A percentile compares a stretch with the other conserved stretches of the same genome.
These are phyloP conservation scores for Backusella australiensis DNA, from an alignment of 192 early-diverging fungal genomes.

Conservation along the genomic window DNA sequence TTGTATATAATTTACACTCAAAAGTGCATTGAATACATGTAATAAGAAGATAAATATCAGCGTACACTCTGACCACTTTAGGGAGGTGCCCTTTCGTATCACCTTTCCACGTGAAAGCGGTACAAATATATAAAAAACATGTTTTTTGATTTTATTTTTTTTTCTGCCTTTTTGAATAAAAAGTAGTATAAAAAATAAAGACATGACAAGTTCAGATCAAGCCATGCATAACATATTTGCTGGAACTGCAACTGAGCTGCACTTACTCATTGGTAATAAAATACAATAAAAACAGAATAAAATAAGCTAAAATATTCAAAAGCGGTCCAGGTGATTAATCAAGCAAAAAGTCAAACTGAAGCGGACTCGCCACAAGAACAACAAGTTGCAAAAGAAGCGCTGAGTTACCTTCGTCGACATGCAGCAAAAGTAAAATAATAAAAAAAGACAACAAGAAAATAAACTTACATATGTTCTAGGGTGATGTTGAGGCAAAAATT, in stretches of 20 bases:
- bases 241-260: slow-evolving; percentile 13
- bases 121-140: neutral
- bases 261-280: slow-evolving; percentile 4
- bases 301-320: neutral
- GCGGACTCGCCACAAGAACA: neutral
- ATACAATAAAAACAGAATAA: no score
- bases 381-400: slow-evolving; percentile 11
- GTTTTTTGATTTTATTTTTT: neutral
- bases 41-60: neutral
- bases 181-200: no score
- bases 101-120: neutral
- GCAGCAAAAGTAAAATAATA: slow-evolving; percentile 23
- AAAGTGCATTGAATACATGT: no score
- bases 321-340: slow-evolving; percentile 6
- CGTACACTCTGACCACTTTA: neutral
- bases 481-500: slow-evolving; percentile 33
- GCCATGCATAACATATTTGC: slow-evolving; percentile 1
- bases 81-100: neutral
- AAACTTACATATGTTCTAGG: slow-evolving; percentile 11
- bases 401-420: slow-evolving; percentile 19
- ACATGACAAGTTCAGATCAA: slow-evolving; percentile 6
- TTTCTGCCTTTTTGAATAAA: neutral
- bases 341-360: neutral
- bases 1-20: no score
- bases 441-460: neutral